Evolutionary conservation across 257 asterid species (phyloP).

Genomic region (Solanum rostratum): DNA sequence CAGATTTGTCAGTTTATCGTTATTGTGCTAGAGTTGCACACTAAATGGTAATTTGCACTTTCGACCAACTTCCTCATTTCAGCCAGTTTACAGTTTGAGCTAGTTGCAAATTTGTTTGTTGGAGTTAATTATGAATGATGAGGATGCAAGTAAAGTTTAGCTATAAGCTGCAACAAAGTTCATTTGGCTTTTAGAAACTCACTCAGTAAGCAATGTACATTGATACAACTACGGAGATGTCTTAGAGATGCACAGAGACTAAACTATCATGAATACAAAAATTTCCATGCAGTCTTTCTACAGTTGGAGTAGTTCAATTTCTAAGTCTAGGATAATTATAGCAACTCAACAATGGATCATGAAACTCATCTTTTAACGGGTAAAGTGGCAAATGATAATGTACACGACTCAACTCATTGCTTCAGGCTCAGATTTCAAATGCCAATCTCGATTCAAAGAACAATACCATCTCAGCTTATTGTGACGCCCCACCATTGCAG

Average conservation of each 20-base stretch:
- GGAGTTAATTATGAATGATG: neutral
- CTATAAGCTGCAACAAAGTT: too few species aligned
- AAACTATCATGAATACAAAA: neutral
- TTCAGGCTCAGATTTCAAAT: neutral
- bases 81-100: neutral
- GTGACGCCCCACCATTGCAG: neutral
- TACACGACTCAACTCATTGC: neutral
- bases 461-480: neutral
- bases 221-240: neutral
- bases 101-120: neutral
- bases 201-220: too few species aligned
- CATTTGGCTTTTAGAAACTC: too few species aligned
- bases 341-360: neutral
- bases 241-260: neutral
- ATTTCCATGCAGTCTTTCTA: neutral
- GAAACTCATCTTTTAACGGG: neutral
- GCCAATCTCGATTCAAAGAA: neutral
- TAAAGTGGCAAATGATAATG: neutral
- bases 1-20: neutral
- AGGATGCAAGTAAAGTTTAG: neutral
- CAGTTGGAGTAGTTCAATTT: neutral
- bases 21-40: neutral
- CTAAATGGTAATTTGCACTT: neutral
- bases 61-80: neutral
- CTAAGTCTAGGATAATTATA: neutral